These are phyloP conservation scores for Xylariaceae sp. DNA, from an alignment of 2,329 filamentous ascomycete species.

Conservation along the genomic window DNA sequence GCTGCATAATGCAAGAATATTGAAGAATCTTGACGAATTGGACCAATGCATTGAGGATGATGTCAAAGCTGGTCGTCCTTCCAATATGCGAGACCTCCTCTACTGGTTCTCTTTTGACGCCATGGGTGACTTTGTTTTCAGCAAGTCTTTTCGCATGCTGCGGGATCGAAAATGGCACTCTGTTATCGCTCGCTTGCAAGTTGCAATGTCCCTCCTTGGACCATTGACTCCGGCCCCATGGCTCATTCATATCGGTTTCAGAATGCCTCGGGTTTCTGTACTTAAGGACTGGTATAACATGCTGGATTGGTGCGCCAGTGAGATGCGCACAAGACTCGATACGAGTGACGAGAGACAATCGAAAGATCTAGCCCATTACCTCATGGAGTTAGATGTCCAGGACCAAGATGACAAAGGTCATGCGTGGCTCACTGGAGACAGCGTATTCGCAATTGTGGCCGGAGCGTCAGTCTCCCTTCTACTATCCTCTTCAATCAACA, in stretches of 20 bases:
- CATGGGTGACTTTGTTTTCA: constrained; percentile 6
- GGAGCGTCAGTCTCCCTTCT: constrained; percentile 10
- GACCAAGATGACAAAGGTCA: constrained; percentile 11
- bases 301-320: constrained; percentile 10
- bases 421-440: constrained; percentile 6
- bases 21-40: constrained; percentile 12
- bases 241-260: too few species aligned
- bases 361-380: constrained; percentile 2
- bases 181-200: too few species aligned
- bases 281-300: neutral
- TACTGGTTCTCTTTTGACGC: constrained; percentile 16
- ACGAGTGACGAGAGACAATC: too few species aligned
- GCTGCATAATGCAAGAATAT: constrained; percentile 12
- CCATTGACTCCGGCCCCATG: too few species aligned
- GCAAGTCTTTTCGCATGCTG: too few species aligned
- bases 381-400: constrained; percentile 12
- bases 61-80: constrained; percentile 3
- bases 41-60: constrained; percentile 9
- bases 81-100: constrained; percentile 13
- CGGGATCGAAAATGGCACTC: too few species aligned
- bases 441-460: constrained; percentile 13
- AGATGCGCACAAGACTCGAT: constrained; percentile 1
- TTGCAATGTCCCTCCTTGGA: too few species aligned
- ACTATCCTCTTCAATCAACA: constrained; percentile 9
- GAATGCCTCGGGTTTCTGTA: too few species aligned